A percentile compares a stretch with the other conserved stretches of the same genome.
phyloP scores from a whole-genome alignment of 2,329 filamentous ascomycete species.

The Trichoderma atrobrunneum region DNA sequence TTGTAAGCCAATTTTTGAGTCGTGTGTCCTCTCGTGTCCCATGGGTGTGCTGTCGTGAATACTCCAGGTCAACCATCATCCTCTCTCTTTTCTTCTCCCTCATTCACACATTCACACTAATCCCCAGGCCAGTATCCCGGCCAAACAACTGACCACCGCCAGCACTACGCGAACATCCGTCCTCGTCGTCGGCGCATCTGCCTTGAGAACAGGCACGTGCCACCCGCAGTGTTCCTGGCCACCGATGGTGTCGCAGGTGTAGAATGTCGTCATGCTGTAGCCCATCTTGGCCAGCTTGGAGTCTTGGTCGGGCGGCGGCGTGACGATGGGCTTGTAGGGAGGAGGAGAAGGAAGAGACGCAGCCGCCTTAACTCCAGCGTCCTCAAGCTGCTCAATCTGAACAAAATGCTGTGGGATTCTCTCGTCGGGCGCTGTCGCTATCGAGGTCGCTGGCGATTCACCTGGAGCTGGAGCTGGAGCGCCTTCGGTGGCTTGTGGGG shows the following conservation, averaged over 20 bases:
- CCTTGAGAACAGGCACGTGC: slow-evolving; percentile 35
- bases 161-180: slow-evolving; percentile 26
- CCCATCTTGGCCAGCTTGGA: slow-evolving; percentile 31
- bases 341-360: background rate
- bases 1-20: background rate
- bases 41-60: background rate
- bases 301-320: slow-evolving; percentile 33
- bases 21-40: background rate
- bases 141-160: slow-evolving; percentile 24
- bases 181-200: slow-evolving; percentile 22
- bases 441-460: background rate
- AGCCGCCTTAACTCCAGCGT: background rate
- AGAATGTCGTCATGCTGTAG: slow-evolving; percentile 35
- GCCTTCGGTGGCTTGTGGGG: slow-evolving; percentile 3
- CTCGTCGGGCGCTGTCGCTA: background rate
- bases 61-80: background rate
- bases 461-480: slow-evolving; percentile 16
- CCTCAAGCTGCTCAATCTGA: background rate
- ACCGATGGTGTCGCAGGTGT: slow-evolving; percentile 33
- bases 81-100: background rate
- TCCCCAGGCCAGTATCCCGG: slow-evolving; percentile 27
- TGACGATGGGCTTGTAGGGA: slow-evolving; percentile 31
- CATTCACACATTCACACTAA: slow-evolving; percentile 22
- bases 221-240: slow-evolving; percentile 36
- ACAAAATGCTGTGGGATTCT: background rate